phyloP scores from a whole-genome alignment of 2,329 filamentous ascomycete genomes.

The Penicillium sp. region DNA sequence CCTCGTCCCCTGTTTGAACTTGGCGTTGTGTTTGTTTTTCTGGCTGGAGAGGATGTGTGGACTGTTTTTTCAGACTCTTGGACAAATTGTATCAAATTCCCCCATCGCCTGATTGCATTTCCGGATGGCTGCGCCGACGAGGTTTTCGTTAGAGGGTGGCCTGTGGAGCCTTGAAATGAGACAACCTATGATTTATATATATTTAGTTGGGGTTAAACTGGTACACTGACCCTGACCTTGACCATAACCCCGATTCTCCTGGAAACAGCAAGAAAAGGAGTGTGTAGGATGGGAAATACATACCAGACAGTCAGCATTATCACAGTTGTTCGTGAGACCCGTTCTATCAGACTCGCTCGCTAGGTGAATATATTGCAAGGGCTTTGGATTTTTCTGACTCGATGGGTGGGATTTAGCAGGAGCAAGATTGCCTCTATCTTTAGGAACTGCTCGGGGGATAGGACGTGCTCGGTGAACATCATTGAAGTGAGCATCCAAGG shows the following conservation, averaged over 20 bases:
- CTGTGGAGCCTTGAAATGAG: background rate
- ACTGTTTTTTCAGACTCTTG: background rate
- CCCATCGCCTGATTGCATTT: background rate
- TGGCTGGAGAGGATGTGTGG: background rate
- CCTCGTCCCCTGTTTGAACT: background rate
- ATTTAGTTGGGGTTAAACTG: background rate
- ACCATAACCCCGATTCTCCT: background rate
- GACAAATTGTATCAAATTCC: background rate
- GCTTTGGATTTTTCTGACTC: background rate
- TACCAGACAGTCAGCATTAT: background rate
- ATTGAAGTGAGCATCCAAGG: background rate
- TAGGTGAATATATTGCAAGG: background rate
- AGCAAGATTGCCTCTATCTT: too few species aligned
- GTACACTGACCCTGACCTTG: background rate
- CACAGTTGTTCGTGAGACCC: background rate
- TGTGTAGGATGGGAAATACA: background rate
- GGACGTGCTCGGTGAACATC: background rate
- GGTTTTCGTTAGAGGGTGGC: background rate
- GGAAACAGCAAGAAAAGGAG: background rate
- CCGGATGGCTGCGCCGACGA: background rate
- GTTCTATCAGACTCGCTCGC: background rate
- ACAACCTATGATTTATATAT: background rate
- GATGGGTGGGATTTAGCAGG: background rate
- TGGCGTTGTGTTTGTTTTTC: background rate
- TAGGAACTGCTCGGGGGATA: background rate